Evolutionary conservation across 2,329 filamentous ascomycete species (phyloP).

Genomic region (Ambrosiella xylebori): DNA sequence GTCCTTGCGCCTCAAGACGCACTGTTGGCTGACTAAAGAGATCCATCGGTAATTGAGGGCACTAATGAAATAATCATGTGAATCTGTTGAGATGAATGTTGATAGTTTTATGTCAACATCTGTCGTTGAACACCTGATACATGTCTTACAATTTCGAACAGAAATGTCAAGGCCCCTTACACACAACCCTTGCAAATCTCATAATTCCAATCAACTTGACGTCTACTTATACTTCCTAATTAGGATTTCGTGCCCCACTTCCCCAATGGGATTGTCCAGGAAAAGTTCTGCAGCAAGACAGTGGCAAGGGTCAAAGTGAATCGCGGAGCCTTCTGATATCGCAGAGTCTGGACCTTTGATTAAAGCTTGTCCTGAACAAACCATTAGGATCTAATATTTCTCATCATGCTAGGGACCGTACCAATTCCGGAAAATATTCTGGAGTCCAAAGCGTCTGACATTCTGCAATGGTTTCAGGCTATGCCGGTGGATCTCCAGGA

Average conservation of each 20-base stretch:
- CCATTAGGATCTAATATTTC: neutral
- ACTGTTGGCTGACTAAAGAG: too few relatives aligned
- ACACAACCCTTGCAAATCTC: too few relatives aligned
- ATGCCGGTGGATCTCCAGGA: slow-evolving; percentile 12
- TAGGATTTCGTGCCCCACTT: slow-evolving; percentile 8
- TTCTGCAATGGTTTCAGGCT: slow-evolving; percentile 14
- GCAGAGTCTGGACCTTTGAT: neutral
- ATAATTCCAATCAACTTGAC: neutral
- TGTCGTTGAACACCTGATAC: too few relatives aligned
- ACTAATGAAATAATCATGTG: too few relatives aligned
- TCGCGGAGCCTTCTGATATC: neutral
- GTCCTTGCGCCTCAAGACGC: too few relatives aligned
- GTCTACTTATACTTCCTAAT: slow-evolving; percentile 12
- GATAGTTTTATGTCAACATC: too few relatives aligned
- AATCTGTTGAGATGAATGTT: too few relatives aligned
- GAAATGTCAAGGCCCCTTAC: too few relatives aligned
- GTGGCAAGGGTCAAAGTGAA: neutral
- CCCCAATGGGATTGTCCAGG: slow-evolving; percentile 11
- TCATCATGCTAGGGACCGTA: slow-evolving; percentile 6
- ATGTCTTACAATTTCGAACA: too few relatives aligned
- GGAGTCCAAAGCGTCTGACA: slow-evolving; percentile 8
- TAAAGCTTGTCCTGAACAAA: neutral
- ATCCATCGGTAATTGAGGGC: too few relatives aligned
- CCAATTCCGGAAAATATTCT: slow-evolving; percentile 9
- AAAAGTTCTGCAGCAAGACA: slow-evolving; percentile 11